Percentiles rank a stretch among this genome's conserved stretches.
phyloP scores from a whole-genome alignment of 2,329 filamentous ascomycete genomes.

The Fusarium bulbicola region DNA sequence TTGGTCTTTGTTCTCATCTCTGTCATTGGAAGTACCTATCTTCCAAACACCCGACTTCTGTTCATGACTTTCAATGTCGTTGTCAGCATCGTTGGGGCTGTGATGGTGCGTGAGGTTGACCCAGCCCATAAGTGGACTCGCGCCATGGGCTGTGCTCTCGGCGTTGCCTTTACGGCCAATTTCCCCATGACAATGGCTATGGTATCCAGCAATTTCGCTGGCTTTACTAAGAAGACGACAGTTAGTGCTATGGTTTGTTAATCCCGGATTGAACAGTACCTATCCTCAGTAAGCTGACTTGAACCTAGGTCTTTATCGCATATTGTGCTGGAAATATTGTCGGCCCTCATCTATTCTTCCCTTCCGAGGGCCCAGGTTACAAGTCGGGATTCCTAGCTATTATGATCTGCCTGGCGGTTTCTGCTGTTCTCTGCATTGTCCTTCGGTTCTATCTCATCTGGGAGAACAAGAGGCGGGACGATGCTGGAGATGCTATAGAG shows the following conservation, averaged over 20 bases:
- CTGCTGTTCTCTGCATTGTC: background rate
- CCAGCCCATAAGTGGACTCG: background rate
- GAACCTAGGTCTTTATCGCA: background rate
- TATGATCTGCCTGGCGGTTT: background rate
- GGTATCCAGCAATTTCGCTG: background rate
- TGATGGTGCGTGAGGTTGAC: background rate
- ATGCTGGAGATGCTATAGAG: background rate
- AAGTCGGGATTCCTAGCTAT: background rate
- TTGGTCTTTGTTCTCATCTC: background rate
- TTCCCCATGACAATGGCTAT: background rate
- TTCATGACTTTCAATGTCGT: background rate
- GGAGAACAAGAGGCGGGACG: background rate
- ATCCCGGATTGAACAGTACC: fast-evolving
- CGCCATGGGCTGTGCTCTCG: background rate
- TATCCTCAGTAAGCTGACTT: background rate
- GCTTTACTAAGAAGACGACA: background rate
- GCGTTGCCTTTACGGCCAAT: background rate
- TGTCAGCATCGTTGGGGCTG: background rate
- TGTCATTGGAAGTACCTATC: background rate
- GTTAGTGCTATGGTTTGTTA: background rate
- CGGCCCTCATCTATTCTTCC: background rate
- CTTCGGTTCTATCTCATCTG: background rate
- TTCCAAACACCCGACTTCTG: background rate
- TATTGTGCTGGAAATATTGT: background rate
- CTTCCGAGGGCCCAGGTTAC: background rate